phyloP scores from a whole-genome alignment of 1,284 basidiomycete species.

The Cryptococcus sp. region DNA sequence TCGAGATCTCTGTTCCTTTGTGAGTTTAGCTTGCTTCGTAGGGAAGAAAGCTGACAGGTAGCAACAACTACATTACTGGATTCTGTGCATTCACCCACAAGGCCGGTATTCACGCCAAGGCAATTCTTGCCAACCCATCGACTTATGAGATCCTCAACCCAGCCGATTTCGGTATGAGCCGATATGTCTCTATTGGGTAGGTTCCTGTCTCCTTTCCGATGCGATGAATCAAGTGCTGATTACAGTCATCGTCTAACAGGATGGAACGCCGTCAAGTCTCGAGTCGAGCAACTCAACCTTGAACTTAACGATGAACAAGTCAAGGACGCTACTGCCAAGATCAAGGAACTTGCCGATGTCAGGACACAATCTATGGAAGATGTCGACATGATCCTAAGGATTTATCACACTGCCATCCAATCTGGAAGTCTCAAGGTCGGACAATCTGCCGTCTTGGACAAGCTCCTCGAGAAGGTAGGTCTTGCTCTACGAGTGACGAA shows the following conservation, averaged over 20 bases:
- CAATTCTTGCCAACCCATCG: constrained; percentile 98
- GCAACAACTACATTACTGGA: constrained; percentile 62
- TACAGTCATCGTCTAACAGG: constrained; percentile 83
- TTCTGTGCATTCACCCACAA: constrained; percentile 99
- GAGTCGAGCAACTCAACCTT: constrained; percentile 93
- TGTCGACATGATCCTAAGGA: constrained; percentile 91
- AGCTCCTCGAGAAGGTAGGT: constrained; percentile 58
- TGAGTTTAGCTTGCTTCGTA: constrained; percentile 16
- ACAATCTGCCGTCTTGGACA: constrained; percentile 79
- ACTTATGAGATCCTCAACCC: constrained; percentile 85
- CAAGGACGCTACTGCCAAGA: constrained; percentile 98
- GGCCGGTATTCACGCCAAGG: constrained; percentile 99
- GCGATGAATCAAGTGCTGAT: not conserved
- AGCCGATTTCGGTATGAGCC: constrained; percentile 94
- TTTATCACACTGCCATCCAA: constrained; percentile 87
- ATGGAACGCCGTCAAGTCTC: constrained; percentile 99
- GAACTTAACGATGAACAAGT: constrained; percentile 55
- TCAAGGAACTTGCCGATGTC: constrained; percentile 98
- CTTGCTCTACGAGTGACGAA: not conserved
- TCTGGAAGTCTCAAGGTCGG: constrained; percentile 81
- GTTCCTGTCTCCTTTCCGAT: constrained; percentile 18
- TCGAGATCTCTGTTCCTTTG: constrained; percentile 96
- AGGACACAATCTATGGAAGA: constrained; percentile 99
- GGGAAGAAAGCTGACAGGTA: constrained; percentile 2
- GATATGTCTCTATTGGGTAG: constrained; percentile 95